phyloP scores from a whole-genome alignment of 441 rosid species.

The Bocquillonia castaneifolia region DNA sequence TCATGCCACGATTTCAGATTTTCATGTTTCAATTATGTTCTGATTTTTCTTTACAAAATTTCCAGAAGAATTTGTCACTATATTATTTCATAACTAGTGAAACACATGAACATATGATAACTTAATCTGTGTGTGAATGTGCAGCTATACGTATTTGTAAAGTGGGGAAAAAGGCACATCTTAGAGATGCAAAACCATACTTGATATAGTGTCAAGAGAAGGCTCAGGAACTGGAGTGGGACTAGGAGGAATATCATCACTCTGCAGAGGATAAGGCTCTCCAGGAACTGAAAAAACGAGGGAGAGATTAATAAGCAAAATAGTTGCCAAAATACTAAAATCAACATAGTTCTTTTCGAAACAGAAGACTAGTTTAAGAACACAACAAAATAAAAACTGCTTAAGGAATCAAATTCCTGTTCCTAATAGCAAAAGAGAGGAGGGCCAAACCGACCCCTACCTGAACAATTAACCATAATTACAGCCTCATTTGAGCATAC shows the following conservation, averaged over 20 bases:
- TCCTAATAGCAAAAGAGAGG: neutral
- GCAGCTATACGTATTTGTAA: too few species aligned
- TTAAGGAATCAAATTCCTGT: neutral
- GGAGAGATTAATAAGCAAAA: neutral
- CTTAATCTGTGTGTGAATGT: neutral
- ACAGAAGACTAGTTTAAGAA: neutral
- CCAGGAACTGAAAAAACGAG: constrained; percentile 62
- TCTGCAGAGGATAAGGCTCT: constrained; percentile 57
- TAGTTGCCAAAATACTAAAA: neutral
- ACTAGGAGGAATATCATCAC: constrained; percentile 40
- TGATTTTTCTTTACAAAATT: neutral
- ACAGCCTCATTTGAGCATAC: neutral
- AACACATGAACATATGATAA: neutral
- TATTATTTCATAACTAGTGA: neutral
- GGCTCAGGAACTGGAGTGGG: constrained; percentile 54
- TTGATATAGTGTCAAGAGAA: constrained; percentile 40
- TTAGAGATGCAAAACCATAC: constrained; percentile 30
- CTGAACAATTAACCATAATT: neutral
- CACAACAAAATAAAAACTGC: constrained; percentile 5
- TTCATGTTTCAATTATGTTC: neutral
- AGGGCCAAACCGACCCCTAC: too few species aligned
- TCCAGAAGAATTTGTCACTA: neutral
- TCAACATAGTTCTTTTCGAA: neutral
- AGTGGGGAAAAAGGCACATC: neutral
- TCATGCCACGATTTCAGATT: neutral